phyloP scores from a whole-genome alignment of 768 basidiomycete species.

The Candolleomyces eurysporus region DNA sequence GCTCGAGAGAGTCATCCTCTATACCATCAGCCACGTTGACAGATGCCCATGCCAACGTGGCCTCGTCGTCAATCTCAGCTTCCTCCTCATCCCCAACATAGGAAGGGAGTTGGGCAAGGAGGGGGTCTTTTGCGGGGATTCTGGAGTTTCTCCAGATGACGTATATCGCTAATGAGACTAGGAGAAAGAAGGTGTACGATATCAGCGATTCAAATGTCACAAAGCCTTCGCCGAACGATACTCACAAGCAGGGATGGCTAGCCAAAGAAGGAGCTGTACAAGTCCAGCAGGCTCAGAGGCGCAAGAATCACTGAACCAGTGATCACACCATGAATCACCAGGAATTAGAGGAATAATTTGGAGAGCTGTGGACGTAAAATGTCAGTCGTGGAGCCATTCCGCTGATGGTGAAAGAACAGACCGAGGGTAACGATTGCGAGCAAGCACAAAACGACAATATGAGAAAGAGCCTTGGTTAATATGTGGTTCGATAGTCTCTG shows the following conservation, averaged over 20 bases:
- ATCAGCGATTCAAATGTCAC: neutral
- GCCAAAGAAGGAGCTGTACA: neutral
- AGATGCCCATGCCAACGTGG: conserved; percentile 11
- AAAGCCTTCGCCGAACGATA: no score
- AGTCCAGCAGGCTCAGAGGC: neutral
- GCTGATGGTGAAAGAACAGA: neutral
- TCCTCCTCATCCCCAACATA: neutral
- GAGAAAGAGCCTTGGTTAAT: conserved; percentile 12
- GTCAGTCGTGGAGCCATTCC: neutral
- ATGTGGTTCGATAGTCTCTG: conserved; percentile 12
- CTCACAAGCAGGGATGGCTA: conserved; percentile 1
- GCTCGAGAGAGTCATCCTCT: conserved; percentile 16
- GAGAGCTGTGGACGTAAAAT: conserved; percentile 3
- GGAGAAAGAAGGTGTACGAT: neutral
- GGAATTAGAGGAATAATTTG: neutral
- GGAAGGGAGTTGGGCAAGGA: conserved; percentile 15
- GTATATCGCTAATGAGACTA: neutral
- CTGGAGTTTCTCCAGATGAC: conserved; percentile 12
- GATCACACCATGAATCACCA: neutral
- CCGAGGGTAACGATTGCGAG: neutral
- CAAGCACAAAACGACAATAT: conserved; percentile 9
- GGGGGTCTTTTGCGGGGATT: conserved; percentile 6
- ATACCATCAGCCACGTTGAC: conserved; percentile 19
- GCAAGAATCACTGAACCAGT: neutral
- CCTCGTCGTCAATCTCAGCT: conserved; percentile 5